These are phyloP conservation scores for Annona squamosa DNA, from an alignment of 164 flowering plant species.

Conservation along the genomic window DNA sequence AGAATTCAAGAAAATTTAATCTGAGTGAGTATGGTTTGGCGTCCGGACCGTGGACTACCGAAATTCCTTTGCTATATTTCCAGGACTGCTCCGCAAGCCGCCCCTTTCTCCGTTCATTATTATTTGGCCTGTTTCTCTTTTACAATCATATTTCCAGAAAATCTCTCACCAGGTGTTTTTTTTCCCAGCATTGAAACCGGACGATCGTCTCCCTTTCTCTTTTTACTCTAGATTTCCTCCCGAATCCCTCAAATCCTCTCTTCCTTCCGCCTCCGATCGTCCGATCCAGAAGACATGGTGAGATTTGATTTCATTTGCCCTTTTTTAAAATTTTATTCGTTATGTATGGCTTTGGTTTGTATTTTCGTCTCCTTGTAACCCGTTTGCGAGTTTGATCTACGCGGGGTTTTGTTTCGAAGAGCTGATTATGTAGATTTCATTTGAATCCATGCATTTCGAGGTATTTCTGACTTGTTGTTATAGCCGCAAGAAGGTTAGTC, in stretches of 20 bases:
- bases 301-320: neutral
- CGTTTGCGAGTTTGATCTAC: neutral
- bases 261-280: neutral
- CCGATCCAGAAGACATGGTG: neutral
- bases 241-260: slow-evolving; percentile 3
- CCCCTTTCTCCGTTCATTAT: neutral
- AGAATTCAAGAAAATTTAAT: too few relatives aligned
- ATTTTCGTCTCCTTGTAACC: neutral
- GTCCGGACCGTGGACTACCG: neutral
- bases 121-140: neutral
- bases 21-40: neutral
- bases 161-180: neutral
- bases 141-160: too few relatives aligned
- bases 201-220: neutral
- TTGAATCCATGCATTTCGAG: neutral
- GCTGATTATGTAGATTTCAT: neutral
- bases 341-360: neutral
- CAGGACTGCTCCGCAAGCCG: neutral
- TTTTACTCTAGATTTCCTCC: neutral
- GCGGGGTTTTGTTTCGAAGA: neutral
- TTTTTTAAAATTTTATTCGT: neutral
- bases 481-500: neutral
- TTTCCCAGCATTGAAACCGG: neutral
- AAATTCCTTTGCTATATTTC: neutral
- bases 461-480: neutral